Evolutionary conservation across 768 basidiomycete species (phyloP).

Genomic region (Collybiopsis confluens): DNA sequence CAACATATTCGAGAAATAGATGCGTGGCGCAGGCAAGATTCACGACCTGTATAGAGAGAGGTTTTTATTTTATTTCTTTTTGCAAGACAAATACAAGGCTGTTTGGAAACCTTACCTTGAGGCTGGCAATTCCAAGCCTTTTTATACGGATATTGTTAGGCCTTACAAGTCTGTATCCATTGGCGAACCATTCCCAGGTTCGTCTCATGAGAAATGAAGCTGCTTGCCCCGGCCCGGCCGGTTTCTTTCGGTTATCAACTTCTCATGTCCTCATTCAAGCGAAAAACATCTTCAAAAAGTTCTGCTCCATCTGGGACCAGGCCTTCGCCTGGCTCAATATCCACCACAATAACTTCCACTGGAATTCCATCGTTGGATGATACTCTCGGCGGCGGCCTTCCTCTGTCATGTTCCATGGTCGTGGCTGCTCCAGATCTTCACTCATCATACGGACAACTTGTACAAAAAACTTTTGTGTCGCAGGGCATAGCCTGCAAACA

Average conservation of each 20-base stretch:
- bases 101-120: too few relatives aligned
- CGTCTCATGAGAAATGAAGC: background rate
- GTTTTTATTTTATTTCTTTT: background rate
- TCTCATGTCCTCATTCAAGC: slow-evolving; percentile 78
- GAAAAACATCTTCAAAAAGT: slow-evolving; percentile 47
- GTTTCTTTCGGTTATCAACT: background rate
- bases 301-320: slow-evolving; percentile 49
- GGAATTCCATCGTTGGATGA: slow-evolving; percentile 95
- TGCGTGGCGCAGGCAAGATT: slow-evolving; percentile 59
- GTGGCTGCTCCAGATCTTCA: slow-evolving; percentile 83
- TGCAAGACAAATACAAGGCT: too few relatives aligned
- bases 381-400: slow-evolving; percentile 87
- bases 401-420: slow-evolving; percentile 70
- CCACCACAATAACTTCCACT: slow-evolving; percentile 66
- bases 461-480: slow-evolving; percentile 85
- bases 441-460: slow-evolving; percentile 78
- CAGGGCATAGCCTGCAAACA: slow-evolving; percentile 81
- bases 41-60: slow-evolving; percentile 31
- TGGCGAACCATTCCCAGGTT: background rate
- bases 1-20: slow-evolving; percentile 60
- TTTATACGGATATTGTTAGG: background rate
- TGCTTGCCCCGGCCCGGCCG: background rate
- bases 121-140: background rate
- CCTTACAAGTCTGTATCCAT: background rate
- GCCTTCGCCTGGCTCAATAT: slow-evolving; percentile 49